Base-by-base conservation (phyloP, 441 rosid species). In the Gossypium lobatum region DNA sequence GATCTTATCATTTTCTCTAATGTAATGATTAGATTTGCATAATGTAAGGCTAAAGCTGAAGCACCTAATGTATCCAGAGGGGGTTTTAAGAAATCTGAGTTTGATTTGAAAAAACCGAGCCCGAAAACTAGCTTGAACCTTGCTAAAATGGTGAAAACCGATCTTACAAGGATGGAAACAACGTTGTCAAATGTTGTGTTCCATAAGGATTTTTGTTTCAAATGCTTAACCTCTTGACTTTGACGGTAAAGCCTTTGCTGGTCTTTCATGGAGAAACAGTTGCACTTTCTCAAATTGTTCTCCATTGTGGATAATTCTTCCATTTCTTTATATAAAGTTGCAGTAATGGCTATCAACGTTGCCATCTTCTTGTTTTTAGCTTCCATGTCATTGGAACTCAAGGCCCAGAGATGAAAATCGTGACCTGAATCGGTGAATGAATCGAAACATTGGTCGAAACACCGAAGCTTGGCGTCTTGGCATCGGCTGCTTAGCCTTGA, bases 1-100 rank as follows among this genome's bases (percentile, higher is more conserved):
- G 93, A 92, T 62, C 86, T 89, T 20, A 95, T 90, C 98, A 95
- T 91, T 75, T 91, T 95, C 80, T 95, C 99, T 86, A 90, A 86
- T 6, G 93, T 88, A 25, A 95, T 88, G 0, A 95, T 89, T 74
- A 95, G 77, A 73, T 91, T 90, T 0, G 98, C 92, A 75, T 91
- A 93, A 81, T 93, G 98, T 31, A 91, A 81, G 37, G 97, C 89
- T 52, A 91, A 76, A 13, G 93, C 98, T 2, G 93, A 82, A 6
- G 93, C 90, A 0, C 98, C 99, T 0, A 95, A 84, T 3, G 98
- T 90, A 0, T 84, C 87, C 39, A 79, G 78, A 7, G 98, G 95
- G 0, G 97, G 93, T 79, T 86, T 89, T 61, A 91, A 79, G 3
- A 90, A 81, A 80, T 81, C 84, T 10, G 96, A 83, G 71, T 86